Conservation (phyloP, 2,329 filamentous ascomycete species). For the Cladosporium sp. region DNA sequence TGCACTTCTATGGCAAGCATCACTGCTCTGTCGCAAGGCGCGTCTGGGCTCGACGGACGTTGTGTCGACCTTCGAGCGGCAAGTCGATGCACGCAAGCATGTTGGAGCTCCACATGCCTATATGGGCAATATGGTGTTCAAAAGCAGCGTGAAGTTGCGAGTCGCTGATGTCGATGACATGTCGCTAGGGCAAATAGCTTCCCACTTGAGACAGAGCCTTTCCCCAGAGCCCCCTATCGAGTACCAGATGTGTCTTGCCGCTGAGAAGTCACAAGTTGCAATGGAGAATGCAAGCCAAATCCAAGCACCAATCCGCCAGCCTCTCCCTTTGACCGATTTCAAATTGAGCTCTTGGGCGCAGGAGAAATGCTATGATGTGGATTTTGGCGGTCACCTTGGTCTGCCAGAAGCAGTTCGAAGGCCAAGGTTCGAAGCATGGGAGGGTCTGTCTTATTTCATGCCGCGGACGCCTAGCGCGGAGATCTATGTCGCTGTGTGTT, state of each 20-base stretch:
- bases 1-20: conserved; percentile 20
- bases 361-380: conserved; percentile 13
- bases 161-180: neutral
- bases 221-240: neutral
- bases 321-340: neutral
- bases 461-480: conserved; percentile 19
- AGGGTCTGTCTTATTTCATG: conserved; percentile 21
- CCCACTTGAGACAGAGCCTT: conserved; percentile 2
- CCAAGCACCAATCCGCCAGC: neutral
- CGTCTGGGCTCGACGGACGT: neutral
- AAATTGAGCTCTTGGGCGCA: conserved; percentile 22
- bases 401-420: conserved; percentile 19
- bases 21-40: conserved; percentile 6
- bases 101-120: conserved; percentile 11
- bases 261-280: neutral
- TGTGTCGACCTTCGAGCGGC: conserved; percentile 14
- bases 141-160: neutral
- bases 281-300: neutral
- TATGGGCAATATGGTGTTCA: conserved; percentile 10
- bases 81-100: conserved; percentile 14
- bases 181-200: neutral
- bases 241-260: neutral
- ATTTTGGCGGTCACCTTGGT: conserved; percentile 21
- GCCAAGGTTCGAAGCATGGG: conserved; percentile 18
- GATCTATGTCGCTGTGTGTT: conserved; percentile 17